These are phyloP conservation scores for Thecaphora frezii DNA, from an alignment of 1,284 basidiomycete species.

Conservation along the genomic window DNA sequence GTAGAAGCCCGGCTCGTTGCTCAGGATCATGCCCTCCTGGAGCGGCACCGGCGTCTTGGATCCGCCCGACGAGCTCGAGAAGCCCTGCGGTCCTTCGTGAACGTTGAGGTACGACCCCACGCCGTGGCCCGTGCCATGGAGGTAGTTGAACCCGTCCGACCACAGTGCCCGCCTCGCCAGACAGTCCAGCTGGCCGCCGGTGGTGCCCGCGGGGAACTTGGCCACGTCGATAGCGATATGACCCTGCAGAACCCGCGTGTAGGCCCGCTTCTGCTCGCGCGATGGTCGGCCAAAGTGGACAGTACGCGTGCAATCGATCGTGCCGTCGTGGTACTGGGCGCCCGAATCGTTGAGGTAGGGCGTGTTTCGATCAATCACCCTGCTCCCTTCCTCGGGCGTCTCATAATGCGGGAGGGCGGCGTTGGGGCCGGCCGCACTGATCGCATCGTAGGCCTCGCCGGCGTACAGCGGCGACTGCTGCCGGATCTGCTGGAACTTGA, in stretches of 20 bases:
- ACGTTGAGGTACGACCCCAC: constrained; percentile 51
- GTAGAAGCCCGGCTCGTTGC: constrained; percentile 54
- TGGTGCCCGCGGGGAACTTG: constrained; percentile 50
- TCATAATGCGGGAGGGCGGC: constrained; percentile 57
- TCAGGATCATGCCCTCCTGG: constrained; percentile 44
- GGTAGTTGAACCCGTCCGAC: constrained; percentile 48
- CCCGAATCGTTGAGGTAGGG: constrained; percentile 55
- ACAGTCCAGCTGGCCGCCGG: constrained; percentile 45
- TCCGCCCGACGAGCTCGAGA: constrained; percentile 43
- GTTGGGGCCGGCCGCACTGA: constrained; percentile 48
- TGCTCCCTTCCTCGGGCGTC: constrained; percentile 42
- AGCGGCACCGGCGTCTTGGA: constrained; percentile 33
- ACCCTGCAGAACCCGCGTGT: constrained; percentile 52
- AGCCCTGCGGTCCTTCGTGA: constrained; percentile 52
- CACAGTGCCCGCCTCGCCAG: constrained; percentile 48
- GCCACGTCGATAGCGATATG: constrained; percentile 44
- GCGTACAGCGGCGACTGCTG: constrained; percentile 37
- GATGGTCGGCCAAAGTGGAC: constrained; percentile 53
- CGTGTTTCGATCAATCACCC: constrained; percentile 42
- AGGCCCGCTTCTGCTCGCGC: constrained; percentile 50
- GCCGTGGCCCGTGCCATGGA: constrained; percentile 53
- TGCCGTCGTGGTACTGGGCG: constrained; percentile 53
- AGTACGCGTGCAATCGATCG: constrained; percentile 54
- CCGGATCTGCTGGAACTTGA: constrained; percentile 31
- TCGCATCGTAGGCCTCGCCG: constrained; percentile 54